Evolutionary conservation across 2,329 filamentous ascomycete genomes (phyloP), one percentile per base, ranked within the genome.

Genomic region (Tolypocladium inflatum): DNA sequence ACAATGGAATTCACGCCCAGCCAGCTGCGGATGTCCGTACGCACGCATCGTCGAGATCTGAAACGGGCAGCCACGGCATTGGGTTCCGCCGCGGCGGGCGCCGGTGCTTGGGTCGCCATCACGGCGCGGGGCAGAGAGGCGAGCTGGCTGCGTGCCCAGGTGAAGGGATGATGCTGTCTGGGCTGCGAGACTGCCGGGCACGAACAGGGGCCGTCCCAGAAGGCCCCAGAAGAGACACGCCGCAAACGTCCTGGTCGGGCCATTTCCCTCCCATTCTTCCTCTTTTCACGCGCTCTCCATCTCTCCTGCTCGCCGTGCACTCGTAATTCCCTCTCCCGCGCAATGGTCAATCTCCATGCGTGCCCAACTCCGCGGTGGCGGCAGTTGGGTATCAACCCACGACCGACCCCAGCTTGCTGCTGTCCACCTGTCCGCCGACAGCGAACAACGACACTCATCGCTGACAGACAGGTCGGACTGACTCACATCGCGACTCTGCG

Each of bases 371-470:
- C 10, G 2, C 42, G 35, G 35, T 52, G 23, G 43, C 21, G 45
- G 43, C 33, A 38, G 42, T 56, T 51, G 43, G 55, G 55, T 56
- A 56, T 39, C 55, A 52, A 56, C n/a, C 37, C 17, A n/a, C 21
- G 30, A 1, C 23, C 7, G 30, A 7, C 54, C 9, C 26, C 39
- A 21, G 23, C 6, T 9, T 4, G 17, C 30, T 35, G 21, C 30
- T 21, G 45, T 37, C 19, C 26, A 17, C 13, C 23, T 30, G 45
- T 13, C 41, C 26, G 45, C 45, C 45, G 10, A 26, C 48, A 15
- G 21, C 48, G 10, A 37, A 52, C 30, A 15, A 37, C 10, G 4
- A n/a, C n/a, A n/a, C 19, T 2, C 9, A 5, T 11, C 37, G 26
- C 37, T 19, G 52, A 41, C 33, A 4, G n/a, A 8, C 21, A 2